phyloP scores from a whole-genome alignment of 2,329 filamentous ascomycete species.

The Pestalotiopsis sp. region DNA sequence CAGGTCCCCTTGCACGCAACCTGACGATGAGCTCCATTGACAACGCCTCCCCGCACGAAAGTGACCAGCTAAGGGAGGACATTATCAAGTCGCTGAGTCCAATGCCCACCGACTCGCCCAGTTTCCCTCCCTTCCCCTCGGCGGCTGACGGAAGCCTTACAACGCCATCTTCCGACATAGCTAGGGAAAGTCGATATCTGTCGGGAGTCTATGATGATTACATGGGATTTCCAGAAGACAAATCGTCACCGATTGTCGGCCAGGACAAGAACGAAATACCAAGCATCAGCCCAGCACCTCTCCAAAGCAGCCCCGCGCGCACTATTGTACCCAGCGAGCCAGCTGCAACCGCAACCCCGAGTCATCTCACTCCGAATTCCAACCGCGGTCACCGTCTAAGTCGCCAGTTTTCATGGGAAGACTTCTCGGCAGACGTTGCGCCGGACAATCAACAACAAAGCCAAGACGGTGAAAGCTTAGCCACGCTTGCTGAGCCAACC shows the following conservation, averaged over 20 bases:
- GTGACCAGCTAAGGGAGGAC: constrained; percentile 71
- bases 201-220: constrained; percentile 70
- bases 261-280: constrained; percentile 26
- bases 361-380: constrained; percentile 4
- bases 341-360: constrained; percentile 13
- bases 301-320: background rate
- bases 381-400: background rate
- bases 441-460: constrained; percentile 16
- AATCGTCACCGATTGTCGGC: constrained; percentile 30
- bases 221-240: constrained; percentile 56
- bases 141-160: constrained; percentile 9
- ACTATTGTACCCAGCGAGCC: background rate
- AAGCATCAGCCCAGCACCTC: background rate
- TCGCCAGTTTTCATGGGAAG: constrained; percentile 48
- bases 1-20: constrained; percentile 40
- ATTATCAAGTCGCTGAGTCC: constrained; percentile 72
- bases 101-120: constrained; percentile 29
- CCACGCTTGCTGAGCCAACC: background rate
- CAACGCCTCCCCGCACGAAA: constrained; percentile 64
- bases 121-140: constrained; percentile 17
- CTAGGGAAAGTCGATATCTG: constrained; percentile 64
- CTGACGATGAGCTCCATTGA: constrained; percentile 51
- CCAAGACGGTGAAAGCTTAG: background rate
- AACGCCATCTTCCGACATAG: constrained; percentile 14
- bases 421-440: constrained; percentile 26